A percentile compares a stretch with the other conserved stretches of the same genome.
phyloP scores from a whole-genome alignment of 352 stramenopile species.

The Halophytophthora batemanensis region DNA sequence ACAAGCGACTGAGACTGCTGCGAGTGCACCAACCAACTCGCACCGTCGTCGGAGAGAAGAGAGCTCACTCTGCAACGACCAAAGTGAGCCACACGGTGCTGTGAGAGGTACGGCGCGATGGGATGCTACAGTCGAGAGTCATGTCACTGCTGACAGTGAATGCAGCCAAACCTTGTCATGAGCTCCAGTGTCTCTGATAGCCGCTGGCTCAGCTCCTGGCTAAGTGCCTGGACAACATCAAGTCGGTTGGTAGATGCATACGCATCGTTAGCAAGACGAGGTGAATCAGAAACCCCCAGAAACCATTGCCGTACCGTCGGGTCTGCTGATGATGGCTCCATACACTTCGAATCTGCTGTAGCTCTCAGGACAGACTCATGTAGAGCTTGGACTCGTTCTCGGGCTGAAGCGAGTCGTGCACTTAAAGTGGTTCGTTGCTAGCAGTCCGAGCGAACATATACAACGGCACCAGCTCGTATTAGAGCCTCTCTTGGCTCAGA shows the following conservation, averaged over 20 bases:
- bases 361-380: not conserved
- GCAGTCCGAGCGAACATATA: not conserved
- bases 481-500: not conserved
- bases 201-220: constrained; percentile 20
- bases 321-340: constrained; percentile 1
- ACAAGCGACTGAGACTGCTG: constrained; percentile 16
- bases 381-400: constrained; percentile 8
- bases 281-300: not conserved
- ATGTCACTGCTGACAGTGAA: not conserved
- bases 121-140: not conserved
- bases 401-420: constrained; percentile 13
- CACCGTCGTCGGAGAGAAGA: constrained; percentile 31
- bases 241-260: constrained; percentile 5
- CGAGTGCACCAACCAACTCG: constrained; percentile 16
- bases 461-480: not conserved
- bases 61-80: constrained; percentile 17
- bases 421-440: constrained; percentile 16
- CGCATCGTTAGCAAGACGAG: not conserved
- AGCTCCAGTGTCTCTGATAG: constrained; percentile 11
- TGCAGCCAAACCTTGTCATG: constrained; percentile 20
- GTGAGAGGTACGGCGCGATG: not conserved
- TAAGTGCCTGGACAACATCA: constrained; percentile 31
- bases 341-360: not conserved
- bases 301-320: constrained; percentile 8
- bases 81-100: not conserved